Evolutionary conservation across 1,284 basidiomycete genomes (phyloP), one percentile per base, ranked within the genome.

Genomic region (Pseudozyma sp.): DNA sequence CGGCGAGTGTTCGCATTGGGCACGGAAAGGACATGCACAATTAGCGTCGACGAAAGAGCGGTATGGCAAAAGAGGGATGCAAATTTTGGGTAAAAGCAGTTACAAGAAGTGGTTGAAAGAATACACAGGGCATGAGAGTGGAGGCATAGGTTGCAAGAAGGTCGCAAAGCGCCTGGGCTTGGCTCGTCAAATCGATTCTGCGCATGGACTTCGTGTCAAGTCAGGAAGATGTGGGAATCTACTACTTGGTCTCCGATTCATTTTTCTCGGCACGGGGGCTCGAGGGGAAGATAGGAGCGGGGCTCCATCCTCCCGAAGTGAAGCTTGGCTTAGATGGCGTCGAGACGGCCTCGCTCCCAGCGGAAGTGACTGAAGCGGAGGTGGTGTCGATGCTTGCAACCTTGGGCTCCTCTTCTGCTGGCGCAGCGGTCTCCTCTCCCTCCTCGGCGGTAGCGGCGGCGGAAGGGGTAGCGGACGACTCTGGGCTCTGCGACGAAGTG

Each of bases 311-410:
- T 5, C 51, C 59, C n/a, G 59, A 62, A 25, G 55, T 62, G 52
- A 64, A 57, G 49, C 57, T 64, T 21, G 59, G 68, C 68, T 70
- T 70, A 43, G 67, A 64, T 19, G 67, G 67, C 21, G 67, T 52
- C 18, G 66, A 45, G 52, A 36, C 34, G 3, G 54, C 51, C 44
- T 35, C 52, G 39, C 25, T 31, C 6, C 25, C 25, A 31, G 25
- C 25, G 25, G 25, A 31, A 31, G 53, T 53, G 48, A 43, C 31
- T 8, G 54, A 43, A 18, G 67, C 54, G 18, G 63, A 66, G 9
- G 64, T 31, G 25, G 25, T 67, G 60, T 72, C 70, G 56, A 72
- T 62, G 63, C 19, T 52, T 21, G 55, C 39, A 25, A 52, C 40
- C 61, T 64, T 64, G 57, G 61, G 57, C 45, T 70, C 68, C 5